Evolutionary conservation across 2,329 filamentous ascomycete genomes (phyloP).

Genomic region (Aspergillus hiratsukae): DNA sequence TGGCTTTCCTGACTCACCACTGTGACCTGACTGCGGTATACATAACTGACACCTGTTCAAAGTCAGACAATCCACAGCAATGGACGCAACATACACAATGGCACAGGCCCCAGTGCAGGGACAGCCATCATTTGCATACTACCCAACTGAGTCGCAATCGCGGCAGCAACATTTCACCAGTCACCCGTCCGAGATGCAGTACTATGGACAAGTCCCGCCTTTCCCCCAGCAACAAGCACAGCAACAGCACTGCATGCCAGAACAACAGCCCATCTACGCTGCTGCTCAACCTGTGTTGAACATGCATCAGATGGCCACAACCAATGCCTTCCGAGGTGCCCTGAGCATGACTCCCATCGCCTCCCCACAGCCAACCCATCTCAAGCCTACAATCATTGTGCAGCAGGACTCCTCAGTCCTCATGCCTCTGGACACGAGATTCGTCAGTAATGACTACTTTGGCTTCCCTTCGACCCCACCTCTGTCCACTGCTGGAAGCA

Average conservation of each 20-base stretch:
- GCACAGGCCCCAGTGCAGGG: slow-evolving; percentile 54
- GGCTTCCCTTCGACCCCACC: slow-evolving; percentile 84
- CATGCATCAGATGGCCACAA: slow-evolving; percentile 40
- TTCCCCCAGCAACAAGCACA: slow-evolving; percentile 19
- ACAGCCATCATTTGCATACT: slow-evolving; percentile 81
- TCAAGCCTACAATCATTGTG: slow-evolving; percentile 70
- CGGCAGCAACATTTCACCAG: slow-evolving; percentile 73
- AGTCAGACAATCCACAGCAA: slow-evolving; percentile 32
- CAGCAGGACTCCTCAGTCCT: slow-evolving; percentile 53
- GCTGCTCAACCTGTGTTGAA: slow-evolving; percentile 41
- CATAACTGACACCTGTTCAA: slow-evolving; percentile 4
- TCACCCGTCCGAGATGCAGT: slow-evolving; percentile 50
- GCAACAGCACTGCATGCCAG: slow-evolving; percentile 21
- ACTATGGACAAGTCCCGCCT: slow-evolving; percentile 37
- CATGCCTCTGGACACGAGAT: slow-evolving; percentile 69
- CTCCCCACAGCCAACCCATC: slow-evolving; percentile 67
- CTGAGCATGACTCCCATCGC: slow-evolving; percentile 62
- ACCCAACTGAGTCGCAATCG: slow-evolving; percentile 67
- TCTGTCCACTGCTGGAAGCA: slow-evolving; percentile 78
- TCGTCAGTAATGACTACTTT: slow-evolving; percentile 57
- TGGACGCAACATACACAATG: slow-evolving; percentile 61
- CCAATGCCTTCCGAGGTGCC: slow-evolving; percentile 39
- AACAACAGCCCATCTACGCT: slow-evolving; percentile 35
- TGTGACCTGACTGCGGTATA: not conserved
- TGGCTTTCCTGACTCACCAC: not conserved